phyloP scores from a whole-genome alignment of 495 filamentous ascomycete species.

The Aspergillus sclerotioniger region DNA sequence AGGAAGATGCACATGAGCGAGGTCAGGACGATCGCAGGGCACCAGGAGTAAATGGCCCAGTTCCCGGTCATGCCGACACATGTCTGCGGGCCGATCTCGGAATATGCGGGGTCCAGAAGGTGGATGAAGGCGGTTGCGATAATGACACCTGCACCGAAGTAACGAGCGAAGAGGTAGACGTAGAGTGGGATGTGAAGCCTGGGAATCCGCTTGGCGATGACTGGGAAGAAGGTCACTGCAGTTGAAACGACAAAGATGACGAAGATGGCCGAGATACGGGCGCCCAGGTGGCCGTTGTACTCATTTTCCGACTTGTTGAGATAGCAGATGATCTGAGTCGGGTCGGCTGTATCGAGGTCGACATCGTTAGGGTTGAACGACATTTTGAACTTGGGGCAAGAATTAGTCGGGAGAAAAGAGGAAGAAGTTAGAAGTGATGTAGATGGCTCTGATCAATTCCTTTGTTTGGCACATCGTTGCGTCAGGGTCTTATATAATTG shows the following conservation, averaged over 20 bases:
- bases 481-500: neutral
- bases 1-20: constrained; percentile 39
- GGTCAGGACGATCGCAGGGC: constrained; percentile 38
- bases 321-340: constrained; percentile 37
- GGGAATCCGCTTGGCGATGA: constrained; percentile 52
- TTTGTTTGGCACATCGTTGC: neutral
- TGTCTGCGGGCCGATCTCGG: constrained; percentile 47
- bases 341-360: constrained; percentile 36
- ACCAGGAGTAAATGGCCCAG: constrained; percentile 47
- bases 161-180: constrained; percentile 71
- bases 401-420: too few species aligned
- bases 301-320: constrained; percentile 35
- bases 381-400: constrained; percentile 16
- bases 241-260: constrained; percentile 42
- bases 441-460: neutral
- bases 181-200: constrained; percentile 48
- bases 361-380: constrained; percentile 40
- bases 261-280: constrained; percentile 44
- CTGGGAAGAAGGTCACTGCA: constrained; percentile 59
- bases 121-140: constrained; percentile 66
- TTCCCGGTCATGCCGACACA: constrained; percentile 54
- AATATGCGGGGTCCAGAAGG: constrained; percentile 54
- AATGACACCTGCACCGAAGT: constrained; percentile 71
- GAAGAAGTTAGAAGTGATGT: neutral
- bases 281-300: constrained; percentile 42